phyloP scores from a whole-genome alignment of 2,329 filamentous ascomycete species.

The Aspergillus sp. region DNA sequence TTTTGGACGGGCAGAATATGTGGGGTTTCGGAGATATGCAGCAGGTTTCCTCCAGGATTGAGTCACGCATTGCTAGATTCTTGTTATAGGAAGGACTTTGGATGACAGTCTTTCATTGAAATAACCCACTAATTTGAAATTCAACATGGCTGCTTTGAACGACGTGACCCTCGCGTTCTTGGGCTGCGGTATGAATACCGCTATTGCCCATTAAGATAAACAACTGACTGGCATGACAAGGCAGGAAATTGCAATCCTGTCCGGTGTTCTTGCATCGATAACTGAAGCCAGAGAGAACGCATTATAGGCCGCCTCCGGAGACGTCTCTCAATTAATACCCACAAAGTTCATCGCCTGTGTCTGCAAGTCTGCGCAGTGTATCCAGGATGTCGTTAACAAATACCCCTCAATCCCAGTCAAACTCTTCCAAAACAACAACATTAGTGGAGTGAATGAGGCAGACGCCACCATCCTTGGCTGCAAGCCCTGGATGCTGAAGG shows the following conservation, averaged over 20 bases:
- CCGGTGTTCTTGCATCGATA: background rate
- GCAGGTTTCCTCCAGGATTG: no score
- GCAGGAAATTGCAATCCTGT: background rate
- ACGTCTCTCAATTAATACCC: conserved; percentile 2
- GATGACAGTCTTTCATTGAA: background rate
- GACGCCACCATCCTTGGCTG: conserved; percentile 41
- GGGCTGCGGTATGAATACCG: conserved; percentile 16
- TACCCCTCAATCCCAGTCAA: conserved; percentile 11
- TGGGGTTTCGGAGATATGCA: conserved; percentile 3
- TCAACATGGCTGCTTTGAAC: background rate
- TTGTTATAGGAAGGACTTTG: no score
- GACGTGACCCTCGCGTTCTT: conserved; percentile 10
- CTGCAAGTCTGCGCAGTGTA: conserved; percentile 23
- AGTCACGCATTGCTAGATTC: no score
- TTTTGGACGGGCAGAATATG: conserved; percentile 19
- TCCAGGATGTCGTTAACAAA: conserved; percentile 24
- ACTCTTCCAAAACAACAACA: conserved; percentile 27
- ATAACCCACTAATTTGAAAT: background rate
- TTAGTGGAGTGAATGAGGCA: conserved; percentile 27
- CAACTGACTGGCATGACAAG: background rate
- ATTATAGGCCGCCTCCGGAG: background rate
- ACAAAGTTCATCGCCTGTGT: background rate
- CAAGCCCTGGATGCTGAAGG: conserved; percentile 40
- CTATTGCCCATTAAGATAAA: conserved; percentile 9
- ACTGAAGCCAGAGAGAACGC: background rate